Conservation (phyloP, 305 asterid genomes). For the Fraxinus floribunda region DNA sequence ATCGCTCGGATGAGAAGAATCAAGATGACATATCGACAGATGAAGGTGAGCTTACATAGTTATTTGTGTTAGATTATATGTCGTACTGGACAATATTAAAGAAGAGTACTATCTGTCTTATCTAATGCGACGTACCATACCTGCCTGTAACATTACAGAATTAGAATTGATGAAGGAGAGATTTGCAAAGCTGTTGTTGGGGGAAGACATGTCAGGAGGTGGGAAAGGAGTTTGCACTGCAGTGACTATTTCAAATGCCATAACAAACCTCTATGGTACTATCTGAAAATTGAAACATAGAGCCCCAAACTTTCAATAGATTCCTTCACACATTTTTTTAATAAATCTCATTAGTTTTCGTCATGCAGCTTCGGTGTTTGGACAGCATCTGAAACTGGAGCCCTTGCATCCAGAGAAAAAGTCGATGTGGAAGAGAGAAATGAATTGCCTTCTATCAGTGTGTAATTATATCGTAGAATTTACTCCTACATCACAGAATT, state of each 20-base stretch:
- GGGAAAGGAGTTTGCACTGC: slow-evolving; percentile 83
- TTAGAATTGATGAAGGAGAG: slow-evolving; percentile 86
- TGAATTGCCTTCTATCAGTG: slow-evolving; percentile 66
- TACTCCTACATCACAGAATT: slow-evolving; percentile 51
- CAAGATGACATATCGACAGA: slow-evolving; percentile 27
- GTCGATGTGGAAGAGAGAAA: slow-evolving; percentile 84
- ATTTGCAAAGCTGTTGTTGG: slow-evolving; percentile 69
- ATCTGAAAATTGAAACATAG: slow-evolving; percentile 1
- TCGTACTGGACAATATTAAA: not conserved
- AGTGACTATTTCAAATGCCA: slow-evolving; percentile 75
- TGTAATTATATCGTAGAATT: slow-evolving; percentile 77
- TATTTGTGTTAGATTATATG: not conserved
- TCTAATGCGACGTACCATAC: not conserved
- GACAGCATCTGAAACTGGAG: slow-evolving; percentile 68
- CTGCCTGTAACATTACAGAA: slow-evolving; percentile 33
- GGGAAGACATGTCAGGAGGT: slow-evolving; percentile 88
- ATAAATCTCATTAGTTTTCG: not conserved
- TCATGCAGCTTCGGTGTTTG: slow-evolving; percentile 71
- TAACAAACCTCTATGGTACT: slow-evolving; percentile 83
- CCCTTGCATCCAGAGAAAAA: slow-evolving; percentile 67
- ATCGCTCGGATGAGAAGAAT: slow-evolving; percentile 45
- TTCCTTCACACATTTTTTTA: not conserved
- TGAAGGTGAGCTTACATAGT: slow-evolving; percentile 28
- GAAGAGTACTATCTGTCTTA: not conserved
- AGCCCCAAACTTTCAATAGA: not conserved